Base-by-base conservation (phyloP, 768 basidiomycete species). In the Phylloporus sp. region DNA sequence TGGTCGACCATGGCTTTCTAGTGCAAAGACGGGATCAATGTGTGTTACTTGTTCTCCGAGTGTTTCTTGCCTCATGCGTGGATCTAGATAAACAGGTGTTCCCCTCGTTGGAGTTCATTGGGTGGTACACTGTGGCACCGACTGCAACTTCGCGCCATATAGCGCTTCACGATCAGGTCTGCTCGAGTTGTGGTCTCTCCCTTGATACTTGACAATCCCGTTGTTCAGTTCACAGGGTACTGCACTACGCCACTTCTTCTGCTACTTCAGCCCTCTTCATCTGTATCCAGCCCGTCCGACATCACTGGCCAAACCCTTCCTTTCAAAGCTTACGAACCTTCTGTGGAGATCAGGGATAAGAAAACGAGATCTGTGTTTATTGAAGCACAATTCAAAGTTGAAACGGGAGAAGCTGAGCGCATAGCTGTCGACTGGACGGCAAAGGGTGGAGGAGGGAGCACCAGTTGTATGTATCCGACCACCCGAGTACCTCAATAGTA, bases 351-450 rank as follows among this genome's bases (percentile, higher is more conserved):
- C 34, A 77, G 81, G 46, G 88, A 89, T 53, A 78, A 86, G 38
- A 82, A 74, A 60, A 81, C 84, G 42, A 81, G 84, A 43, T 80
- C 82, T 1, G 83, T 86, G 10, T 95, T 89, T 58, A 81, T 95
- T 36, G 86, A 91, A 59, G 89, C 85, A 1, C 71, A 85, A 4
- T 98, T 84, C 69, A 84, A 80, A 40, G 86, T 99, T 15, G 95
- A 97, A 67, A 97, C 95, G 0, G 96, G 95, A 27, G 96, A 99
- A 69, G 96, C 96, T 14, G 96, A 99, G 64, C 83, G 96, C 31
- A 97, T 99, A 52, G 96, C 96, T 6, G 96, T 99, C 0, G 95
- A 98, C 64, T 95, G 91, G 78, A 90, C 90, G 3, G 87, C 90
- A 21, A 81, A 83, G 63, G 88, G 89, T 9, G 89, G 90, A 38